Conservation (phyloP, 1,284 basidiomycete genomes). For the Ganoderma resinaceum region DNA sequence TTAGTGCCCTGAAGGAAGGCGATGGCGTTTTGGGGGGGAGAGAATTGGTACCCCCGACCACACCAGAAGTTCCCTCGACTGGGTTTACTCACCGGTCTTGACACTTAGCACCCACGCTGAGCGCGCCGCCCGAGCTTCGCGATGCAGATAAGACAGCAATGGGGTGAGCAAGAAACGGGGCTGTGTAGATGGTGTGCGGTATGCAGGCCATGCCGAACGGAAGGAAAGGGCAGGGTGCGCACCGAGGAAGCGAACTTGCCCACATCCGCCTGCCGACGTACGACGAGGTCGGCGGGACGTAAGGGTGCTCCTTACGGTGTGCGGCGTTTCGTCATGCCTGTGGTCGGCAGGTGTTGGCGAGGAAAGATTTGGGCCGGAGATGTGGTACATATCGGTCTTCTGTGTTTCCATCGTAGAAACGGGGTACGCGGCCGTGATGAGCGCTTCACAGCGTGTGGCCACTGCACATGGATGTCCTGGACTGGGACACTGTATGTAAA, state of each 20-base stretch:
- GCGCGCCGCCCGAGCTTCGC: constrained; percentile 1
- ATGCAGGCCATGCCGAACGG: neutral
- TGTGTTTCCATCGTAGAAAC: neutral
- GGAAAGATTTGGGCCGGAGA: neutral
- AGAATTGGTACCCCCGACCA: neutral
- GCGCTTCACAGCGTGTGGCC: neutral
- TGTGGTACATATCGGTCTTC: neutral
- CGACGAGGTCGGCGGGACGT: constrained; percentile 4
- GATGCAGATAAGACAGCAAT: neutral
- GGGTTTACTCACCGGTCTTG: neutral
- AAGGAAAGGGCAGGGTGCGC: too few relatives aligned
- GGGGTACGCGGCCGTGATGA: constrained; percentile 4
- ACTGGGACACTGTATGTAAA: neutral
- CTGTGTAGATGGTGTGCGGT: neutral
- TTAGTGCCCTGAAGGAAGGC: neutral
- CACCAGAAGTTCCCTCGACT: neutral
- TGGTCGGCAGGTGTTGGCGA: neutral
- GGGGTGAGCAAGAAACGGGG: constrained; percentile 1
- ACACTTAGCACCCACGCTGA: neutral
- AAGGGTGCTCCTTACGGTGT: neutral
- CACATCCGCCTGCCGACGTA: constrained; percentile 9
- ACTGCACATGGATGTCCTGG: neutral
- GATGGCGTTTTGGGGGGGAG: constrained; percentile 12
- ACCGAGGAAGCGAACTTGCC: neutral
- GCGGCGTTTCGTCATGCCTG: neutral